Evolutionary conservation across 2,329 filamentous ascomycete genomes (phyloP), one percentile per base, ranked within the genome.

Genomic region (Bisporella sp.): DNA sequence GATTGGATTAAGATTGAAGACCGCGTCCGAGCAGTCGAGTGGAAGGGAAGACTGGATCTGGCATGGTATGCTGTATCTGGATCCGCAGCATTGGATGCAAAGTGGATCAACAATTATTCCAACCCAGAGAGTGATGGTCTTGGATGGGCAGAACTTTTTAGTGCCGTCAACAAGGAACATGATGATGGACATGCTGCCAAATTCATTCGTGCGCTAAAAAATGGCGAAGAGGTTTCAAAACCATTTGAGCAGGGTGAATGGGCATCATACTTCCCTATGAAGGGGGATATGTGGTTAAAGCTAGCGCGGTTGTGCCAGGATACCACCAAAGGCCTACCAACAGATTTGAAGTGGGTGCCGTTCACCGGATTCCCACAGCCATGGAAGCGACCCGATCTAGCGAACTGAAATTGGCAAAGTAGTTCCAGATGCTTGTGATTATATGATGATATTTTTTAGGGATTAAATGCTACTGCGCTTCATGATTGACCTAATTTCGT

Each of bases 11-110:
- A 79, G 0, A 62, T 68, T 0, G 71, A 73, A 11, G 71, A 72
- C 46, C 90, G 90, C 63, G 72, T 75, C 8, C 80, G 87, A 7
- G 69, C 95, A 0, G 73, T 95, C 5, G 86, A 92, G 66, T 90
- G 83, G 80, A 95, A 93, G 67, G 85, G 84, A 50, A 78, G 89
- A 41, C 69, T 82, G 59, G 86, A 92, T 63, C 69, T 95, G 6
- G 60, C 83, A 5, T 73, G 88, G 67, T 95, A 92, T 64, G 78
- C 82, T 0, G 85, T 82, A 2, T 74, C 84, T n/a, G 78, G 76
- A 4, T 76, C 74, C 4, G 83, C 87, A 1, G 68, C 76, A 1
- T 74, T 90, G 1, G 68, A 75, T 0, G 49, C 79, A 0, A 73
- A 81, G 5, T 73, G 80, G 43, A 76, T 93, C 49, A 66, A 64